Base-by-base conservation (phyloP, 345 rosid species). In the Citrus unshiu region DNA sequence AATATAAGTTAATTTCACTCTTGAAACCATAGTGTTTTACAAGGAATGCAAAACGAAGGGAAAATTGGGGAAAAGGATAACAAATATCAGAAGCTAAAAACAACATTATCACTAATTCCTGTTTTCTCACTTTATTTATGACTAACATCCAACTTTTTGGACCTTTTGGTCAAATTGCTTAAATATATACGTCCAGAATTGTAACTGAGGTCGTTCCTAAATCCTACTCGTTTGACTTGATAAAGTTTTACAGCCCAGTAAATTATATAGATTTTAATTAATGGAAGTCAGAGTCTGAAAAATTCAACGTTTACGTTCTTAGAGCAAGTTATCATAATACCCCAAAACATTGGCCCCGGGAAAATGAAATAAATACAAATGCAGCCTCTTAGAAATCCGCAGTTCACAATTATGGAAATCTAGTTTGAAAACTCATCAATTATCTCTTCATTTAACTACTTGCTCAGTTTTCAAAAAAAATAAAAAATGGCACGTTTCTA, bases 1-100 rank as follows among this genome's bases (percentile, higher is more conserved):
- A 68, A 70, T 49, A 62, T 72, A 59, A 58, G 60, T 72, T 77
- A 58, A 59, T 72, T 79, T 18, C 64, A 43, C n/a, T 74, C 32
- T 51, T 14, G 27, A 25, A 80, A 81, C 9, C 76, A 22, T n/a
- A 5, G 32, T 10, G 40, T 12, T 32, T 21, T 3, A 22, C 10
- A 22, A 10, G 22, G 14, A 71, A 14, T 57, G 12, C 65, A n/a
- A 19, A 56, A 5, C 10, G 49, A 74, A 27, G 57, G 5, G 54
- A 7, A 37, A 37, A 37, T 10, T 14, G 3, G 60, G 10, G 54
- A 39, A 73, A 37, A n/a, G 67, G 66, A 7, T 73, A 25, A 73
- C 3, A n/a, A 59, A 16, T 59, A 25, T 59, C 6, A 39, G 60
- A 54, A 73, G 21, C n/a, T 35, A 8, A 7, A 57, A 73, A 58